These are phyloP conservation scores for Calonectria crousiana DNA, from an alignment of 2,329 filamentous ascomycete genomes.

Conservation along the genomic window DNA sequence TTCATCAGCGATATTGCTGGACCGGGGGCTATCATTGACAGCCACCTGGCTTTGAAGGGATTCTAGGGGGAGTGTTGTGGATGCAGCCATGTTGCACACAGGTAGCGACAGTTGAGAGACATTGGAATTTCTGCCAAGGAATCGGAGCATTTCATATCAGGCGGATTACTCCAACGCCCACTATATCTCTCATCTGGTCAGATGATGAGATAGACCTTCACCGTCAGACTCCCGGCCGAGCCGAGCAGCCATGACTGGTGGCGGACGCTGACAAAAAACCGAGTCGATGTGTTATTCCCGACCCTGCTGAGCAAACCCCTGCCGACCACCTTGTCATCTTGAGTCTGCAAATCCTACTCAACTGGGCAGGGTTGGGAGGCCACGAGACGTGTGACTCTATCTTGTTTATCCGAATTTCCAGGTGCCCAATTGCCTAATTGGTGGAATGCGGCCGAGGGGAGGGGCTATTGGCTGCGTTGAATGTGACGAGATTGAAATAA, in stretches of 20 bases:
- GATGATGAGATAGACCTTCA: constrained; percentile 5
- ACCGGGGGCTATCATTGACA: not conserved
- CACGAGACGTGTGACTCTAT: constrained; percentile 17
- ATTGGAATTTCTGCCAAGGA: not conserved
- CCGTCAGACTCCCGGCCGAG: constrained; percentile 14
- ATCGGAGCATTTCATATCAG: constrained; percentile 10
- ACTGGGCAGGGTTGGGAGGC: not conserved
- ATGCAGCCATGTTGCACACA: not conserved
- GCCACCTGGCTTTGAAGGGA: not conserved
- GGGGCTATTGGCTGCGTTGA: not conserved
- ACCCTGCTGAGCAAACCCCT: not conserved
- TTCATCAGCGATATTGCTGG: constrained; percentile 17
- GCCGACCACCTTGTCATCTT: constrained; percentile 3
- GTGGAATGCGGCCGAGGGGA: not conserved
- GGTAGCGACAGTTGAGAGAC: not conserved
- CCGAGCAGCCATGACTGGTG: not conserved
- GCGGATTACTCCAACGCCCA: not conserved
- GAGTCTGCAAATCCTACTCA: not conserved
- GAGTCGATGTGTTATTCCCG: constrained; percentile 8
- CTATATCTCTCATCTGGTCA: constrained; percentile 4
- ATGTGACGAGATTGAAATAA: not conserved
- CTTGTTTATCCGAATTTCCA: not conserved
- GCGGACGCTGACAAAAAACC: constrained; percentile 20
- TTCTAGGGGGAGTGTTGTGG: not conserved
- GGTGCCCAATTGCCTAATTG: no score